Evolutionary conservation across 768 basidiomycete genomes (phyloP), one percentile per base, ranked within the genome.

Genomic region (Boletus rufocinnamomeus): DNA sequence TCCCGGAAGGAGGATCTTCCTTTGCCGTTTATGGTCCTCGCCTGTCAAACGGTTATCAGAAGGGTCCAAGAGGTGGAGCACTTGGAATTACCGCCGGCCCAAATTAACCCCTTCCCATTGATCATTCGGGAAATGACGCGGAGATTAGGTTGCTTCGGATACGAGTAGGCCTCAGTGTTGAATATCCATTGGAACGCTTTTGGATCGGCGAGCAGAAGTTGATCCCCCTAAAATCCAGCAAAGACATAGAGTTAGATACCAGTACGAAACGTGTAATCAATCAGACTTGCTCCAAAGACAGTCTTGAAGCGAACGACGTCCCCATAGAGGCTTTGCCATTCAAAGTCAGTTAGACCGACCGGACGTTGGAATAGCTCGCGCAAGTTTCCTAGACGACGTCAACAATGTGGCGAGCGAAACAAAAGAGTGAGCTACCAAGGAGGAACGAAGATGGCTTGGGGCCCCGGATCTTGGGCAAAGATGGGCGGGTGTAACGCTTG

Each of bases 1-100:
- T 3, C 81, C 83, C 3, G 82, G 83, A 49, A 82, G 73, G 75
- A 84, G 79, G 23, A 82, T 74, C 60, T 76, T 83, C 57, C 81
- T 71, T 54, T 85, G 83, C 46, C 84, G 76, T 64, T 73, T 82
- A 59, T 85, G 84, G 35, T 71, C 77, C n/a, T 76, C 71, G 2
- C 77, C 72, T 73, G 48, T 45, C 6, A 46, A 41, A 30, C 6
- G n/a, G 19, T 50, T 27, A 41, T 43, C 50, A 28, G 16, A 13
- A 47, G n/a, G n/a, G 37, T 44, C n/a, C 74, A 75, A 28, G 2
- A 6, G 30, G 41, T 25, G 10, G 1, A 43, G 7, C 4, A 14
- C 7, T 9, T n/a, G 43, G 13, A 2, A 56, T 23, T 52, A 80
- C 79, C 79, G 3, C 78, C 74, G 4, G 79, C 76, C 75, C 75